Percentiles rank a stretch among this genome's conserved stretches.
Evolutionary conservation across 805 yeast species (phyloP).

Genomic region (Yarrowia keelungensis): DNA sequence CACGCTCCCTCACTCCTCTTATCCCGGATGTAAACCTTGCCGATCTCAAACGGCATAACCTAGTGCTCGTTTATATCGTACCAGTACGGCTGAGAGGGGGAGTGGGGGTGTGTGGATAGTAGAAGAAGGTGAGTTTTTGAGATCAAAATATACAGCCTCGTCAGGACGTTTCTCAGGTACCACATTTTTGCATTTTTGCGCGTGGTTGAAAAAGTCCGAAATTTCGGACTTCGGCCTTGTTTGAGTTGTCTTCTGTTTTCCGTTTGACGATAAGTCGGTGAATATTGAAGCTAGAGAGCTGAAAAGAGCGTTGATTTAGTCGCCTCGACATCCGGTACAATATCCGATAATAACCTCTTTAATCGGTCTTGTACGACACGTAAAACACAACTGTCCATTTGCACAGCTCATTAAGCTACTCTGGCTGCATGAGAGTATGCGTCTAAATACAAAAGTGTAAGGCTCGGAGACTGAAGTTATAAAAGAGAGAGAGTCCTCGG

Average conservation of each 20-base stretch:
- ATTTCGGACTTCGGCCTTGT: slow-evolving; percentile 18
- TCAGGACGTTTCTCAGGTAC: background rate
- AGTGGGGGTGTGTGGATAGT: background rate
- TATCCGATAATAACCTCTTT: background rate
- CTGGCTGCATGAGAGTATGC: slow-evolving; percentile 7
- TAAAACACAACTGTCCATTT: background rate
- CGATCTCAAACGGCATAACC: slow-evolving; percentile 23
- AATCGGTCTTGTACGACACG: background rate
- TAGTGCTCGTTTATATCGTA: slow-evolving; percentile 19
- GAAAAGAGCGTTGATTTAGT: no score
- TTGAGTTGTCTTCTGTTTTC: background rate
- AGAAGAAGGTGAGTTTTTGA: background rate
- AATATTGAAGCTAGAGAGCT: no score
- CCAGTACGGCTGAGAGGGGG: background rate
- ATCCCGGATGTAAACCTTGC: slow-evolving; percentile 31
- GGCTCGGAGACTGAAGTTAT: background rate
- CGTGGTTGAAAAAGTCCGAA: background rate
- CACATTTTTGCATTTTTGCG: background rate
- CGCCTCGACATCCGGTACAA: no score
- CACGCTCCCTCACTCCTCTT: background rate
- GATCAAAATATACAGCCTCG: background rate
- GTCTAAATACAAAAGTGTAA: slow-evolving; percentile 1
- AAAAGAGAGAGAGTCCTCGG: background rate
- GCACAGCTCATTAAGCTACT: background rate
- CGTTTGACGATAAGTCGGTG: no score